Conservation (phyloP, 768 basidiomycete genomes). For the Ramaria sp. region DNA sequence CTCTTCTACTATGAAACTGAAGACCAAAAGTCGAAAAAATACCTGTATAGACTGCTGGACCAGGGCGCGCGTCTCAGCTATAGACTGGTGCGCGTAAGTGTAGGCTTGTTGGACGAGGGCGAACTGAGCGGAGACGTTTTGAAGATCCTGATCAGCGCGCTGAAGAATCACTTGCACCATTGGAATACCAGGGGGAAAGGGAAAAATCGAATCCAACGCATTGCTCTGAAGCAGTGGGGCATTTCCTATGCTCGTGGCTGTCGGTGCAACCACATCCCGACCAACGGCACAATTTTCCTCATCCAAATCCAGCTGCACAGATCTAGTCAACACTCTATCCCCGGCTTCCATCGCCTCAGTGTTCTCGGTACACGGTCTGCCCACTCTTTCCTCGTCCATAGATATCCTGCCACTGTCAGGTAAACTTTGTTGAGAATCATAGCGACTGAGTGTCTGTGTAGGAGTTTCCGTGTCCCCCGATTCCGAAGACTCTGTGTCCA, state of each 20-base stretch:
- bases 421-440: too few species aligned
- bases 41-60: constrained; percentile 6
- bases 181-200: neutral
- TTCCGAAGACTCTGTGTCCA: too few species aligned
- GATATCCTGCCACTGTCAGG: too few species aligned
- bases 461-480: too few species aligned
- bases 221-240: neutral
- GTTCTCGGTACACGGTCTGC: too few species aligned
- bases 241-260: neutral
- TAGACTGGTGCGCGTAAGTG: neutral
- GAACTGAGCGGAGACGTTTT: neutral
- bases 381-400: too few species aligned
- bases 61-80: neutral
- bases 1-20: neutral
- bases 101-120: neutral
- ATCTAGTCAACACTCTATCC: too few species aligned
- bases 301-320: too few species aligned
- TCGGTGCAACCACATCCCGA: too few species aligned
- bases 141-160: constrained; percentile 1
- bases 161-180: neutral
- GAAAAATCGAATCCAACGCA: neutral
- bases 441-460: too few species aligned
- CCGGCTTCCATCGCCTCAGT: too few species aligned
- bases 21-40: neutral
- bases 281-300: too few species aligned